A percentile compares a stretch with the other conserved stretches of the same genome.
Conservation (phyloP, 2,329 filamentous ascomycete genomes). For the Pestalotiopsis fici region DNA sequence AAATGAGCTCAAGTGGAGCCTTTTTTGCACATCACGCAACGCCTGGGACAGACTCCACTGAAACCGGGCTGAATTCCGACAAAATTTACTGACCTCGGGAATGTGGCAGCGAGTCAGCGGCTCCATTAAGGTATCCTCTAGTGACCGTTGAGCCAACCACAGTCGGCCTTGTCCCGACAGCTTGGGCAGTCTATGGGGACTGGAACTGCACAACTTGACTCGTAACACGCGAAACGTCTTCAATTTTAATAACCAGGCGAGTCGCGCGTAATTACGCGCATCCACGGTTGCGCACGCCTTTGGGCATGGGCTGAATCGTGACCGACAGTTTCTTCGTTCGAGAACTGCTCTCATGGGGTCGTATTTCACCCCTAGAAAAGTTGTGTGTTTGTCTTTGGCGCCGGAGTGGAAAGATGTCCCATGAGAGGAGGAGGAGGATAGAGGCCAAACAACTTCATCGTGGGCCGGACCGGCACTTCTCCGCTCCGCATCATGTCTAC, state of each 20-base stretch:
- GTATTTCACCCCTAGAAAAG: not conserved
- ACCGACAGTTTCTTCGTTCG: not conserved
- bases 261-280: not conserved
- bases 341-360: not conserved
- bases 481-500: constrained; percentile 7
- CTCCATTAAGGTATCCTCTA: not conserved
- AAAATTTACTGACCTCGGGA: not conserved
- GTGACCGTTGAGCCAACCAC: not conserved
- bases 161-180: not conserved
- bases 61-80: not conserved
- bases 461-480: not conserved
- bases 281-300: not conserved
- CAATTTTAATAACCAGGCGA: not conserved
- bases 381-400: not conserved
- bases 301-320: constrained; percentile 1
- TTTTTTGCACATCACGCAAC: not conserved
- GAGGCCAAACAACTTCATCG: not conserved
- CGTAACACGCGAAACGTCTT: not conserved
- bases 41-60: not conserved
- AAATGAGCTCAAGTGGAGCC: not conserved
- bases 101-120: not conserved
- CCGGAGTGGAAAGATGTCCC: not conserved
- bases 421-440: not conserved
- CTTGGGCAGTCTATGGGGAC: not conserved
- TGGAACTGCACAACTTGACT: not conserved